phyloP scores from a whole-genome alignment of 1,139 yeast genomes.

The Zygoascus sp. region DNA sequence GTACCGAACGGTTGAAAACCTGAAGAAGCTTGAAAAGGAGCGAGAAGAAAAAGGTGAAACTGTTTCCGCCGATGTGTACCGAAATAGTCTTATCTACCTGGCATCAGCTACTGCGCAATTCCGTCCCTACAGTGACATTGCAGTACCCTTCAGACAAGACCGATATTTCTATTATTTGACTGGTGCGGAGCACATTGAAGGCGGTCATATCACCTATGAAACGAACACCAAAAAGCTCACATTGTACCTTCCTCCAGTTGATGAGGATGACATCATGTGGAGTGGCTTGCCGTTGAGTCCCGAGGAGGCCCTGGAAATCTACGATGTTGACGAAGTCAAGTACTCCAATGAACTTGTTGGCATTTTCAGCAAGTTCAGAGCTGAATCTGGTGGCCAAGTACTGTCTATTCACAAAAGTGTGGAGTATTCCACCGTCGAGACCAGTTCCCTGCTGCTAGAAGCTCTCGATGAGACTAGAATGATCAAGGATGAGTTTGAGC shows the following conservation, averaged over 20 bases:
- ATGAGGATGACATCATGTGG: constrained; percentile 93
- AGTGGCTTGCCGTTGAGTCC: constrained; percentile 74
- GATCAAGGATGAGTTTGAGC: constrained; percentile 78
- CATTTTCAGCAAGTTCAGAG: constrained; percentile 28
- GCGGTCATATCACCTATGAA: constrained; percentile 63
- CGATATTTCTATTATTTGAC: constrained; percentile 82
- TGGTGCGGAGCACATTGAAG: constrained; percentile 75
- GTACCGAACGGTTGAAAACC: constrained; percentile 38
- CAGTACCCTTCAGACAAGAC: constrained; percentile 78
- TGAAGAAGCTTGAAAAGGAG: constrained; percentile 26
- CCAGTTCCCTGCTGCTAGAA: constrained; percentile 33
- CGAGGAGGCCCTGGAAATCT: constrained; percentile 60
- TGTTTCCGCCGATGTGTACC: constrained; percentile 21
- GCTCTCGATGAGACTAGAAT: constrained; percentile 85
- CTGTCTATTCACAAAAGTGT: constrained; percentile 40
- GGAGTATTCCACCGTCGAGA: constrained; percentile 22
- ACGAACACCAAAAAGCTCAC: constrained; percentile 52
- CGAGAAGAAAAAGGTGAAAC: constrained; percentile 7
- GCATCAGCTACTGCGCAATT: constrained; percentile 61
- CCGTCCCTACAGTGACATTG: constrained; percentile 77
- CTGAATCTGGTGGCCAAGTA: constrained; percentile 21
- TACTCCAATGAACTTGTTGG: constrained; percentile 48
- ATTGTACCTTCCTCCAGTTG: constrained; percentile 76
- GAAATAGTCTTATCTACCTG: constrained; percentile 44
- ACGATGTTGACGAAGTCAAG: constrained; percentile 77